phyloP scores from a whole-genome alignment of 495 filamentous ascomycete genomes.

The Aspergillus biplanus region DNA sequence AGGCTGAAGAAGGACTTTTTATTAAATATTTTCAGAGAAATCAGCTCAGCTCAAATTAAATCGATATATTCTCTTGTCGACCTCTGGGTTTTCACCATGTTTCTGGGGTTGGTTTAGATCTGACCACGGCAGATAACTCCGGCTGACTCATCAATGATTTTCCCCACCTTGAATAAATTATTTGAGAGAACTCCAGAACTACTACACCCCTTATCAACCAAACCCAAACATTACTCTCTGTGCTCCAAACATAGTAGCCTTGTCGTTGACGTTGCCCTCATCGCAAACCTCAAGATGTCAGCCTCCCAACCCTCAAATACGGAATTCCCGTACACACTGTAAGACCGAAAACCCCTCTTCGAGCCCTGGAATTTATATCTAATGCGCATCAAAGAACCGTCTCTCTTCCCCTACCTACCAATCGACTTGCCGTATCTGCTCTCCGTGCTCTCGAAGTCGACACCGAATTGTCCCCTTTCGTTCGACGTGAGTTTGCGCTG shows the following conservation, averaged over 20 bases:
- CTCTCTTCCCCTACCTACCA: constrained; percentile 79
- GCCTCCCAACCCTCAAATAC: constrained; percentile 31
- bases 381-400: constrained; percentile 61
- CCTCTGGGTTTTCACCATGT: no score
- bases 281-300: constrained; percentile 19
- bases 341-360: constrained; percentile 28
- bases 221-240: neutral
- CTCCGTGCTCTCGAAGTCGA: constrained; percentile 81
- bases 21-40: no score
- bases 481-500: constrained; percentile 71
- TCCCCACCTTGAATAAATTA: constrained; percentile 1
- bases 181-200: neutral
- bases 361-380: constrained; percentile 20
- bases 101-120: no score
- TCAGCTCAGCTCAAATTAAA: no score
- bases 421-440: constrained; percentile 77
- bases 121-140: no score
- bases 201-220: neutral
- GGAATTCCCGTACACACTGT: constrained; percentile 77
- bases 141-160: constrained; percentile 1
- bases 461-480: constrained; percentile 81
- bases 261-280: neutral
- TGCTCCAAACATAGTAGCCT: neutral
- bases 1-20: no score
- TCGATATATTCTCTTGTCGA: no score